Base-by-base conservation (phyloP, 257 asterid species). In the Penstemon newberryi region DNA sequence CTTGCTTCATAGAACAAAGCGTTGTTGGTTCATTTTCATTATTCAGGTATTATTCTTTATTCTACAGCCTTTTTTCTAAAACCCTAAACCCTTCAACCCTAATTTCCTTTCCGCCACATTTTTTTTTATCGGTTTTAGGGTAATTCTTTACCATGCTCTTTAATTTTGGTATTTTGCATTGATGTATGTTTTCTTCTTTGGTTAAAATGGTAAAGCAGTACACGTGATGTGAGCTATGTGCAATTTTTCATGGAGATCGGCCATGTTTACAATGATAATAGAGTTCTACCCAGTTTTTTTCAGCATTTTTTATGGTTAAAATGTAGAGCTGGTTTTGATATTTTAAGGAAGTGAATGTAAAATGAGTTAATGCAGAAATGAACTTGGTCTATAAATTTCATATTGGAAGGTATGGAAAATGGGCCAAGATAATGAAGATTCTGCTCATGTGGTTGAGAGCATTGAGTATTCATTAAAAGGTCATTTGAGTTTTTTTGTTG, bases 11-110 rank as follows among this genome's bases (percentile, higher is more conserved):
- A 25, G 33, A 25, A 25, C 33, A 25, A 2, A 2, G 33, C 2
- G 33, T 25, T 1, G 33, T 25, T 25, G 33, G 33, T 25, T 25
- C 33, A 25, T 25, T 25, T 25, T 25, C 33, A 25, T 25, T 25
- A 25, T 25, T 25, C 33, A 25, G 33, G 33, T 25, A 25, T 1
- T 25, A 25, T 25, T 25, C 33, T 25, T 25, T 25, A 25, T 25
- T 25, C 33, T 25, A 1, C 33, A 1, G 33, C 33, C 33, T 49
- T 49, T 1, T 49, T 49, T 49, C 70, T 60, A 52, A 67, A 67
- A 68, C 77, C 81, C 78, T 76, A 65, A 63, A 33, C 12, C 67
- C 18, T 33, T n/a, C 52, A 25, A 25, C 8, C 15, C 46, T 15
- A 3, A 5, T 12, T 19, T 60, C 25, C 33, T 39, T 49, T 51